Base-by-base conservation (phyloP, 164 flowering plant species). In the Vitis rotundifolia region DNA sequence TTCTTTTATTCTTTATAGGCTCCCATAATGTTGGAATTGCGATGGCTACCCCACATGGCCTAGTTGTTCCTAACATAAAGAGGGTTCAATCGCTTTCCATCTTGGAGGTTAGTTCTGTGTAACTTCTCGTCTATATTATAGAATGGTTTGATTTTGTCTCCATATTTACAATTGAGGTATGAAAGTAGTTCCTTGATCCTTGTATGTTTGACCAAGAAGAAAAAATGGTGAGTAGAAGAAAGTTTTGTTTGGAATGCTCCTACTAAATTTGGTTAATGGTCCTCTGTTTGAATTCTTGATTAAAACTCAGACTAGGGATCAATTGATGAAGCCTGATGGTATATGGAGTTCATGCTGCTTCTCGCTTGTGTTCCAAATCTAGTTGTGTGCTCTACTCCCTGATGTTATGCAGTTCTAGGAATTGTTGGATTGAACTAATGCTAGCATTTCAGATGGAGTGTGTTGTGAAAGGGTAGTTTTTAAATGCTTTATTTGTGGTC, bases 21-120 rank as follows among this genome's bases (percentile, higher is more conserved):
- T 81, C 88, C 11, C 98, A 94, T 76, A 94, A 94, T 68, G 83
- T 94, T 77, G 98, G 98, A 68, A 77, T 94, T 73, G 98, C 98
- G 49, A 94, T 94, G 97, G 97, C 97, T 77, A 95, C 99, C 68
- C 89, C 88, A 50, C 28, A 77, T 78, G 99, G 99, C 71, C 72
- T 93, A 57, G 99, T 91, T 76, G 99, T 95, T 28, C 99, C 99
- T 26, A 95, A 87, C 80, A 87, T 95, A 65, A 93, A 93, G 89
- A 91, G 88, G 69, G 97, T 91, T 75, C 98, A 93, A 72, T 79
- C 86, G 37, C 88, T 95, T 66, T 91, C 98, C 18, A 81, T 95
- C 67, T 78, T 88, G 70, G 93, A 95, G 96, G 99, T 92, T 54
- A 75, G 90, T 75, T 77, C 9, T 66, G 49, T 16, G 14, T 14